Percentiles rank a stretch among this genome's conserved stretches.
Evolutionary conservation across 2,329 filamentous ascomycete genomes (phyloP).

Genomic region (Cercospora zeae-maydis): DNA sequence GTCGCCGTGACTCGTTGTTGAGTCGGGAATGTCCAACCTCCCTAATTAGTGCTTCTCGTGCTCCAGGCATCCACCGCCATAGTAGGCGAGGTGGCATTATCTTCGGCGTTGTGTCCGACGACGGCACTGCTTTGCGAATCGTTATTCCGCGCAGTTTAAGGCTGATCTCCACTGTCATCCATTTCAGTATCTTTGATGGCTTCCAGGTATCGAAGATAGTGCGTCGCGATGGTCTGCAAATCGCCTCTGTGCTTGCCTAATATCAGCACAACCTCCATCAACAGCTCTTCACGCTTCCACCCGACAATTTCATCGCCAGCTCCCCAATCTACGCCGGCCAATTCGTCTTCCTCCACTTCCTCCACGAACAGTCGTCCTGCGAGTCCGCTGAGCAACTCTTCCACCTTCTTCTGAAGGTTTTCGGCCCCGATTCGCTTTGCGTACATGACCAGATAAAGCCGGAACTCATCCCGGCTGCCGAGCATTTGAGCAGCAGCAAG

Average conservation of each 20-base stretch:
- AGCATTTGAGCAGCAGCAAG: constrained; percentile 84
- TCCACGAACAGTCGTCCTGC: constrained; percentile 68
- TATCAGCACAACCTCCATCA: constrained; percentile 89
- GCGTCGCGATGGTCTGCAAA: constrained; percentile 87
- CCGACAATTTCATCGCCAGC: constrained; percentile 74
- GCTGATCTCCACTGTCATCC: not conserved
- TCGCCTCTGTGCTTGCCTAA: constrained; percentile 92
- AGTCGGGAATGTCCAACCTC: not conserved
- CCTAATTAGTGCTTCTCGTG: not conserved
- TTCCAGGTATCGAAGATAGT: constrained; percentile 37
- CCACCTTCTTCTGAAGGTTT: constrained; percentile 80
- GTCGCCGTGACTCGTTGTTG: not conserved
- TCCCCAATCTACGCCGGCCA: constrained; percentile 60
- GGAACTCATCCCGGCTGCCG: constrained; percentile 85
- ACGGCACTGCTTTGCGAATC: not conserved
- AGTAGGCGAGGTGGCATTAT: not conserved
- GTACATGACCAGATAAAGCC: constrained; percentile 95
- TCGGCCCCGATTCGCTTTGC: constrained; percentile 92
- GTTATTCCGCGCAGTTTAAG: not conserved
- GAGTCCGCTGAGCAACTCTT: constrained; percentile 81
- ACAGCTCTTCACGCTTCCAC: constrained; percentile 80
- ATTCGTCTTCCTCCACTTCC: constrained; percentile 47
- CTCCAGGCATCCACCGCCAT: not conserved
- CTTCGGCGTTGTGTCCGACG: not conserved
- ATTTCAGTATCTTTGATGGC: not conserved